Evolutionary conservation across 164 flowering plant species (phyloP), one percentile per base, ranked within the genome.

Genomic region (Chimonanthus salicifolius): DNA sequence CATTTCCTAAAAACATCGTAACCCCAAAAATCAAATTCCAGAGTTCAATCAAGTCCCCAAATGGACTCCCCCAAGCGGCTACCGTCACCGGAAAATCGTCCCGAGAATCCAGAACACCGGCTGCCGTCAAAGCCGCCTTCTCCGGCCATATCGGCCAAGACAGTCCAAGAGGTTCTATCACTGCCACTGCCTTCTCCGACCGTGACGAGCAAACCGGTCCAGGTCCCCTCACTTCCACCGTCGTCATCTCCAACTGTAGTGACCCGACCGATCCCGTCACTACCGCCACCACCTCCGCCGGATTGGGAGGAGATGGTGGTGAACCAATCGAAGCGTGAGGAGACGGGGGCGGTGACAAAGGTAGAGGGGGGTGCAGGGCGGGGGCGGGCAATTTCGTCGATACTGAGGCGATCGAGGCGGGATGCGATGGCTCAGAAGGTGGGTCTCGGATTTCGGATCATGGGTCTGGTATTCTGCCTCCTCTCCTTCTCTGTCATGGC

Each of bases 401-500:
- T 81, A 2, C 44, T 83, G 64, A 74, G 76, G 79, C 80, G 87
- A 50, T 77, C 88, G 75, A 78, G 66, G 72, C 83, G 75, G 78
- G 88, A 71, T 49, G 74, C 62, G 70, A 75, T 62, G 82, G 68
- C 87, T 80, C 80, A 67, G 68, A 82, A 75, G 70, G 90, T 85
- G 16, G 91, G 80, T 16, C 66, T 96, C 62, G 94, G 85, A 77
- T 83, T 92, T 78, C 85, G 98, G 82, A 78, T 91, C 63, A 85
- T 80, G 63, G 95, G 85, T 60, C 71, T 85, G 11, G 80, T 85
- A 47, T 75, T 92, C 69, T 89, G 95, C 74, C 80, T 93, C 87
- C 75, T 94, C 72, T 89, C 98, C 2, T 92, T 96, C 74, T 87
- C 98, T 15, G 95, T 92, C 48, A 92, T 96, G 97, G 97, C 95